Conservation (phyloP, 2,329 filamentous ascomycete species). For the Plenodomus lindquistii region DNA sequence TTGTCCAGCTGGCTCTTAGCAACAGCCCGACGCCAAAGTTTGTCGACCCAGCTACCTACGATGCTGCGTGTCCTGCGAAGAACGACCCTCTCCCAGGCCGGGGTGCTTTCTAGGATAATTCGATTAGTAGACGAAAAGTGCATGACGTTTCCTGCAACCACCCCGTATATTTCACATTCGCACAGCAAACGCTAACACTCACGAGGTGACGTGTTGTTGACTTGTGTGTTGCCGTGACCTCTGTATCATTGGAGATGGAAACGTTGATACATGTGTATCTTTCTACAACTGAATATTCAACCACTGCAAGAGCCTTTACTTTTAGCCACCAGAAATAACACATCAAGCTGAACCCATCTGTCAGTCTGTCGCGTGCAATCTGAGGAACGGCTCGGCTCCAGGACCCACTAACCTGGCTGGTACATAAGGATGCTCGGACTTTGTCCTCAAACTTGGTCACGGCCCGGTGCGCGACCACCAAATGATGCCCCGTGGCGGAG, state of each 20-base stretch:
- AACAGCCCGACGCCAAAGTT: conserved; percentile 22
- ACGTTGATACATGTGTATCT: too few relatives aligned
- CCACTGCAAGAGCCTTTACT: too few relatives aligned
- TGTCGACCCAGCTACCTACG: conserved; percentile 23
- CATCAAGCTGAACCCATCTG: not conserved
- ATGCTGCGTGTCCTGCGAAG: conserved; percentile 22
- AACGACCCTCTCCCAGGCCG: conserved; percentile 30
- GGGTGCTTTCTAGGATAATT: conserved; percentile 21
- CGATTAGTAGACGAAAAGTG: not conserved
- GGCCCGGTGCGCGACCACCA: conserved; percentile 9
- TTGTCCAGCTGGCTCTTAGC: conserved; percentile 25
- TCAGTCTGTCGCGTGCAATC: not conserved
- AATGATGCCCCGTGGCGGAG: conserved; percentile 2
- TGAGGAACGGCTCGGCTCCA: not conserved
- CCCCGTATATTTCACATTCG: too few relatives aligned
- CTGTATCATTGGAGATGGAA: too few relatives aligned
- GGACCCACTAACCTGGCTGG: conserved; percentile 1
- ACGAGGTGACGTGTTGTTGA: too few relatives aligned
- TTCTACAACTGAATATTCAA: too few relatives aligned
- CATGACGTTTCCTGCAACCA: not conserved
- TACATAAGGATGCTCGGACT: not conserved
- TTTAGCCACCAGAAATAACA: not conserved
- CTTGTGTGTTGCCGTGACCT: too few relatives aligned
- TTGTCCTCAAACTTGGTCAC: conserved; percentile 5
- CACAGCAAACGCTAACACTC: too few relatives aligned